phyloP scores from a whole-genome alignment of 768 basidiomycete genomes.

The Tylopilus plumbeoviolaceoides region DNA sequence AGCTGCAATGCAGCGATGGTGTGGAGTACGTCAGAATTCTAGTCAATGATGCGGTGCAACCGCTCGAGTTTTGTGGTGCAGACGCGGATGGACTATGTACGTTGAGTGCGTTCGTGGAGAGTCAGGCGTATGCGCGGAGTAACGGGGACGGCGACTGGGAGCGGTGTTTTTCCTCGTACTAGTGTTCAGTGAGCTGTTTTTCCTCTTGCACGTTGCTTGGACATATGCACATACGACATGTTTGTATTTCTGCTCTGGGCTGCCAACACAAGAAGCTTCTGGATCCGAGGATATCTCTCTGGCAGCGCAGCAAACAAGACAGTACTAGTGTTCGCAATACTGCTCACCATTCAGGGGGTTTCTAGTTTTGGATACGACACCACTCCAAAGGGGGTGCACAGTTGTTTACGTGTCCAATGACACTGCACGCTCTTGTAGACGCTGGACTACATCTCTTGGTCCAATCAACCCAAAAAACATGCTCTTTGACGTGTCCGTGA shows the following conservation, averaged over 20 bases:
- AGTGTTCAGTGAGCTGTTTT: neutral
- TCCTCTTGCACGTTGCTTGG: neutral
- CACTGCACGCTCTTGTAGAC: neutral
- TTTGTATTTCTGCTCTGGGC: too few relatives aligned
- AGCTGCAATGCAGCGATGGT: conserved; percentile 36
- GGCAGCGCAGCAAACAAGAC: too few relatives aligned
- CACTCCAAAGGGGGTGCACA: conserved; percentile 7
- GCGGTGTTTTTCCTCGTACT: conserved; percentile 44
- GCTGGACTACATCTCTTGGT: neutral
- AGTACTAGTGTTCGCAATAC: too few relatives aligned
- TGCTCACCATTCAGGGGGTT: too few relatives aligned
- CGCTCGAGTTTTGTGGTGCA: conserved; percentile 57
- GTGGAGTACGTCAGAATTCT: conserved; percentile 64
- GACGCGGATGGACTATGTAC: conserved; percentile 55
- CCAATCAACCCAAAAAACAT: conserved; percentile 20
- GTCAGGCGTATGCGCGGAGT: conserved; percentile 63
- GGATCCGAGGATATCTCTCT: too few relatives aligned
- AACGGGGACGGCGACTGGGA: conserved; percentile 73
- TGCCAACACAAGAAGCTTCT: too few relatives aligned
- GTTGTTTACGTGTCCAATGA: neutral
- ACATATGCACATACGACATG: neutral
- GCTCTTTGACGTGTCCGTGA: conserved; percentile 53
- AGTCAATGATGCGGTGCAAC: conserved; percentile 70
- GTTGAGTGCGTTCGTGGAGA: conserved; percentile 61
- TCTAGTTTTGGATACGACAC: neutral